Conservation (phyloP, 495 filamentous ascomycete species). For the Friedmanniomyces endolithicus region DNA sequence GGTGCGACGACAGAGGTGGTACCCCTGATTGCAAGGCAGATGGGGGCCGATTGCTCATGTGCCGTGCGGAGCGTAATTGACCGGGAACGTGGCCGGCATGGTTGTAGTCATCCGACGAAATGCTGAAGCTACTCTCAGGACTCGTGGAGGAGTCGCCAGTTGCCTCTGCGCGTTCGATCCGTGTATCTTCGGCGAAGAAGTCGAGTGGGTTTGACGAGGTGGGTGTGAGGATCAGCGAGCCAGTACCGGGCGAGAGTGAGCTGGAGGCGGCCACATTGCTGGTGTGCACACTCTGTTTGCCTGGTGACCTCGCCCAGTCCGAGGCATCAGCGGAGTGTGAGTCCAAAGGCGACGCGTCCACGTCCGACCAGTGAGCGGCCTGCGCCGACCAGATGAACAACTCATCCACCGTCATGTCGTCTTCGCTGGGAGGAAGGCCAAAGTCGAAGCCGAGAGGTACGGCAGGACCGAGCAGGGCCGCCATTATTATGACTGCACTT, state of each 20-base stretch:
- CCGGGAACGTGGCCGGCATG: neutral
- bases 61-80: neutral
- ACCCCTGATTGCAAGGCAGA: neutral
- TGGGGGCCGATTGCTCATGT: conserved; percentile 8
- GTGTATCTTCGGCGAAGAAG: neutral
- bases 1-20: neutral
- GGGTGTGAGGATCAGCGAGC: conserved; percentile 4
- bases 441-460: conserved; percentile 2
- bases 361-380: neutral
- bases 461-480: neutral
- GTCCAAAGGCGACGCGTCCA: neutral
- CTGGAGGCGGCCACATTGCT: neutral
- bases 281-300: neutral
- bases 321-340: neutral
- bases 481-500: neutral
- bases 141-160: neutral
- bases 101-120: conserved; percentile 1
- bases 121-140: conserved; percentile 1
- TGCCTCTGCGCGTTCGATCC: neutral
- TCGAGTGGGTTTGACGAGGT: neutral
- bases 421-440: neutral
- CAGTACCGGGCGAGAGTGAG: conserved; percentile 9
- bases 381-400: neutral
- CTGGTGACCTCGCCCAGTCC: conserved; percentile 4
- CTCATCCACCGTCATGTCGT: neutral